These are phyloP conservation scores for Cercospora sesami DNA, from an alignment of 2,329 filamentous ascomycete species.

Conservation along the genomic window DNA sequence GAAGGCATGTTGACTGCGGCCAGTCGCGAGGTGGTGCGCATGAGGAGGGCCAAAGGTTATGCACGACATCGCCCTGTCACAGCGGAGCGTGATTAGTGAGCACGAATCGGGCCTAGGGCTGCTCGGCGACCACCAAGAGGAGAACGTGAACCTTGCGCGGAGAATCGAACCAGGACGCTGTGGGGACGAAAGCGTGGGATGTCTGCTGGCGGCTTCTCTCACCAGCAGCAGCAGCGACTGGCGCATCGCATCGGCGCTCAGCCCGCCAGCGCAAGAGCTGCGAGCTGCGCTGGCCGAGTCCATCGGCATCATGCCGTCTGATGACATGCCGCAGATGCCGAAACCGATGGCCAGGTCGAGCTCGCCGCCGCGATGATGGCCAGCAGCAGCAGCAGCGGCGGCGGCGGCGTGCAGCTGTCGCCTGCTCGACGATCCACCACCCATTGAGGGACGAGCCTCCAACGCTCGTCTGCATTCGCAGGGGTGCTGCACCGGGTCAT, in stretches of 20 bases:
- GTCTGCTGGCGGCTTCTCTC: not conserved
- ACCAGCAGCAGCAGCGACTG: not conserved
- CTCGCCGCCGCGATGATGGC: not conserved
- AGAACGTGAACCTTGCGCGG: not conserved
- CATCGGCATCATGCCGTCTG: not conserved
- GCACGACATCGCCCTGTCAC: conserved; percentile 3
- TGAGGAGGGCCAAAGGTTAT: not conserved
- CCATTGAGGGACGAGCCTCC: not conserved
- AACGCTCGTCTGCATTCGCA: not conserved
- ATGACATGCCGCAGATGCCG: not conserved
- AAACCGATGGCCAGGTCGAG: not conserved
- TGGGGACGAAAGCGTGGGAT: conserved; percentile 1
- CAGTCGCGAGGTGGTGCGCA: not conserved
- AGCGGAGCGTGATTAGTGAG: not conserved
- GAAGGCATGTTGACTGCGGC: not conserved
- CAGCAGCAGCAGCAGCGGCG: not conserved
- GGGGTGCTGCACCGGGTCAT: not conserved
- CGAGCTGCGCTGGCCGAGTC: not conserved
- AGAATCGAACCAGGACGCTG: not conserved
- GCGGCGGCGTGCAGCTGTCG: not conserved
- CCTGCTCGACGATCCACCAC: not conserved
- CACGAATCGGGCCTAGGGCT: not conserved
- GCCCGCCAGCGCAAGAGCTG: not conserved
- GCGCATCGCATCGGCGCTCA: not conserved
- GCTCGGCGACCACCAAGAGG: not conserved